phyloP scores from a whole-genome alignment of 306 rosid species.

The Malus fusca region DNA sequence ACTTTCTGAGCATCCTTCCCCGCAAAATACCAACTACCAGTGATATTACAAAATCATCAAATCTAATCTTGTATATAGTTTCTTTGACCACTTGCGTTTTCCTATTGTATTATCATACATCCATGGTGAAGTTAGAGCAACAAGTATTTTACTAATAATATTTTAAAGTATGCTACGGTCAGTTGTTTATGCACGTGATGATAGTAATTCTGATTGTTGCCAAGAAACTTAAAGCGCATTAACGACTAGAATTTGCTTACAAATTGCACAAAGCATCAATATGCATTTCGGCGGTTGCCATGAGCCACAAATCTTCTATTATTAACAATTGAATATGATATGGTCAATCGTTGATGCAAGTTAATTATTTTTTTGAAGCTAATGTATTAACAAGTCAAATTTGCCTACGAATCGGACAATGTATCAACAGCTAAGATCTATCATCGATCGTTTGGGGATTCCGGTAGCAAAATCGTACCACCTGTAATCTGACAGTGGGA shows the following conservation, averaged over 20 bases:
- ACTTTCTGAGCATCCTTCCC: neutral
- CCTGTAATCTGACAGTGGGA: neutral
- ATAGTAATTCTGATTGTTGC: too few relatives aligned
- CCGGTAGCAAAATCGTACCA: neutral
- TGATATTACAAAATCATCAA: neutral
- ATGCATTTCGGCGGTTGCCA: neutral
- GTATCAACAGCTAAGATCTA: neutral
- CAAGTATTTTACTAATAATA: neutral
- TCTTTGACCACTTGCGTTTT: neutral
- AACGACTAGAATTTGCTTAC: neutral
- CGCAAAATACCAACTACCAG: neutral
- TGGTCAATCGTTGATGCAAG: too few relatives aligned
- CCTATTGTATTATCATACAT: neutral
- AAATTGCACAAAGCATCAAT: neutral
- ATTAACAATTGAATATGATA: too few relatives aligned
- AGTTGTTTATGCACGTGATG: fast-evolving
- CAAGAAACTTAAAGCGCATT: neutral
- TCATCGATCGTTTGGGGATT: neutral
- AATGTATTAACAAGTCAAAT: neutral
- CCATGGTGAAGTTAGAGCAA: neutral
- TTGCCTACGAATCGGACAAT: neutral
- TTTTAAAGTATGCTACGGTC: neutral
- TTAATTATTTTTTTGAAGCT: too few relatives aligned
- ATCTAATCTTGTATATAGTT: neutral
- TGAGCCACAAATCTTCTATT: neutral